Conservation (phyloP, 2,329 filamentous ascomycete genomes). For the Phialocephala sp. region DNA sequence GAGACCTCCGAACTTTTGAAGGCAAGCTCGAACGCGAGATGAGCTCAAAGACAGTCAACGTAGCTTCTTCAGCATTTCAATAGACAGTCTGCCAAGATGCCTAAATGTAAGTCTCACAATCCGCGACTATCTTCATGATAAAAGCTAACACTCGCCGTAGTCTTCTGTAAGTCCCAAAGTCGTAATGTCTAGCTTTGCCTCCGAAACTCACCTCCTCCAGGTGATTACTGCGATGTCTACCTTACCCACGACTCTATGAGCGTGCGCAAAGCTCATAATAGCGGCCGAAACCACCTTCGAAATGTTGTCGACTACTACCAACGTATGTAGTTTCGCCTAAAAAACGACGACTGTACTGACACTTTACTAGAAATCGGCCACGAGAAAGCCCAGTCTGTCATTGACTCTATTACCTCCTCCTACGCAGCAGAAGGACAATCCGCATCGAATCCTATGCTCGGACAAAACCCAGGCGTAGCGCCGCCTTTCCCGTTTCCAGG, state of each 20-base stretch:
- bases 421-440: constrained; percentile 94
- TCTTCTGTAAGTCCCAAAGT: constrained; percentile 66
- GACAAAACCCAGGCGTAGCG: constrained; percentile 62
- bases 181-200: constrained; percentile 19
- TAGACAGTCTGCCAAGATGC: constrained; percentile 64
- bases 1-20: constrained; percentile 10
- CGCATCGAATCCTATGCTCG: constrained; percentile 82
- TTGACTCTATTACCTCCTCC: constrained; percentile 95
- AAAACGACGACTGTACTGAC: constrained; percentile 15
- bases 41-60: constrained; percentile 13
- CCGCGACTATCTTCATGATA: constrained; percentile 20
- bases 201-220: constrained; percentile 44
- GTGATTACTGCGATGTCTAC: constrained; percentile 99
- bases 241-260: constrained; percentile 99
- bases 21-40: constrained; percentile 2
- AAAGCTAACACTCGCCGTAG: constrained; percentile 54
- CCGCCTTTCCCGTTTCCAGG: constrained; percentile 71
- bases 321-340: constrained; percentile 57
- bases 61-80: constrained; percentile 7
- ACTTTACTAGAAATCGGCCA: constrained; percentile 83
- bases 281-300: constrained; percentile 91
- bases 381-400: constrained; percentile 97
- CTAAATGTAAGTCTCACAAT: constrained; percentile 73
- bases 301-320: constrained; percentile 99
- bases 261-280: constrained; percentile 98